Conservation (phyloP, 345 rosid genomes). For the Mercurialis annua region DNA sequence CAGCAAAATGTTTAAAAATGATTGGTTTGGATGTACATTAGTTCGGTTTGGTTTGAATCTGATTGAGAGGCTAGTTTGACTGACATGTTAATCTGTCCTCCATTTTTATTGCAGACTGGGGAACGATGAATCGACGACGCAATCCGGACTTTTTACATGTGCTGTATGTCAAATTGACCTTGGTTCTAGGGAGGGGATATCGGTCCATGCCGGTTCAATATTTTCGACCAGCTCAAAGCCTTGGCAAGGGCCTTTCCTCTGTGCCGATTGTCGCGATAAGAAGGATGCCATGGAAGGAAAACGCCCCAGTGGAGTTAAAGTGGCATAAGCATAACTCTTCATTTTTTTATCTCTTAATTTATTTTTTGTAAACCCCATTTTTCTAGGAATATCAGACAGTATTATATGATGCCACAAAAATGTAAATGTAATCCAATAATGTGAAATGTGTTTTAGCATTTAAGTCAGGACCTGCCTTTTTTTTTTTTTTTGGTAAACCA, state of each 20-base stretch:
- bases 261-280: constrained; percentile 67
- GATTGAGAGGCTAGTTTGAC: too few relatives aligned
- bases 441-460: constrained; percentile 25
- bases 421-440: constrained; percentile 39
- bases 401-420: constrained; percentile 17
- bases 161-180: constrained; percentile 83
- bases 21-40: too few relatives aligned
- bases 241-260: constrained; percentile 95
- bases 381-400: constrained; percentile 24
- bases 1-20: too few relatives aligned
- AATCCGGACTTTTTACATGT: constrained; percentile 64
- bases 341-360: constrained; percentile 31
- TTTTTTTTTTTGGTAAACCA: not conserved
- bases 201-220: constrained; percentile 75
- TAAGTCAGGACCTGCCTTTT: constrained; percentile 5
- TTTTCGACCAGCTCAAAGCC: constrained; percentile 68
- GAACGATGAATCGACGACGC: constrained; percentile 36
- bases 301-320: constrained; percentile 71
- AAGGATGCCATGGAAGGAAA: constrained; percentile 98
- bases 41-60: too few relatives aligned
- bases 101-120: constrained; percentile 50
- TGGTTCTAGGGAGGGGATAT: constrained; percentile 73
- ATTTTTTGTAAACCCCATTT: constrained; percentile 5
- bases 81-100: not conserved
- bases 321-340: constrained; percentile 33